Conservation (phyloP, 2,329 filamentous ascomycete species). For the Aureobasidium musti region DNA sequence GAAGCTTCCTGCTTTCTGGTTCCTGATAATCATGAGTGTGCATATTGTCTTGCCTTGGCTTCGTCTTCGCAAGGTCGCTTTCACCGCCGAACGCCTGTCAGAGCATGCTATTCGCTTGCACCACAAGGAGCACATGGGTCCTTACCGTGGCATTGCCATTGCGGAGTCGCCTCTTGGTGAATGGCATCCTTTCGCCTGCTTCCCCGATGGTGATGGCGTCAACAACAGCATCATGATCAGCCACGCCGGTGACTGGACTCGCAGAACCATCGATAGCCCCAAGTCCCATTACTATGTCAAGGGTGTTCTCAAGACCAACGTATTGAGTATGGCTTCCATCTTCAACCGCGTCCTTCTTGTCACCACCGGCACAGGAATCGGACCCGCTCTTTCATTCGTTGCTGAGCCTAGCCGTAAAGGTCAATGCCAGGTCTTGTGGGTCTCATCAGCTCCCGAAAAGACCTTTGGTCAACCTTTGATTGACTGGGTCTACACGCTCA, state of each 20-base stretch:
- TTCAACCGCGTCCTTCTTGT: constrained; percentile 67
- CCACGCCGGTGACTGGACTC: constrained; percentile 75
- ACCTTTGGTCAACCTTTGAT: constrained; percentile 48
- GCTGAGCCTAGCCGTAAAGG: constrained; percentile 50
- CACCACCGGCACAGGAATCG: constrained; percentile 72
- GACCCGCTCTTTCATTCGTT: constrained; percentile 65
- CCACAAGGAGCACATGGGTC: constrained; percentile 48
- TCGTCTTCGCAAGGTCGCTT: constrained; percentile 65
- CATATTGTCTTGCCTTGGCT: constrained; percentile 73
- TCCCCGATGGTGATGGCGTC: constrained; percentile 56
- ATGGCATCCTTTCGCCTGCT: constrained; percentile 75
- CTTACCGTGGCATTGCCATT: constrained; percentile 55
- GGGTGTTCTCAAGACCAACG: constrained; percentile 66
- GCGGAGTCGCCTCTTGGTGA: constrained; percentile 65
- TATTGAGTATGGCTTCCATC: constrained; percentile 66
- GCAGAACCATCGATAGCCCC: constrained; percentile 60
- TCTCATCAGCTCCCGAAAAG: constrained; percentile 54
- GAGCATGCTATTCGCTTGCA: constrained; percentile 71
- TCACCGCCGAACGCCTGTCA: constrained; percentile 69
- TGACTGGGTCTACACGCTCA: constrained; percentile 41
- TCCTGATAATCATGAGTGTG: constrained; percentile 63
- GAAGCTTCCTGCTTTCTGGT: constrained; percentile 63
- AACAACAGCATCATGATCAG: constrained; percentile 70
- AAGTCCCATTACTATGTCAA: constrained; percentile 67
- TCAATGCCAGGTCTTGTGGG: constrained; percentile 68